Evolutionary conservation across 2,329 filamentous ascomycete genomes (phyloP), one percentile per base, ranked within the genome.

Genomic region (Exophiala calicioides): DNA sequence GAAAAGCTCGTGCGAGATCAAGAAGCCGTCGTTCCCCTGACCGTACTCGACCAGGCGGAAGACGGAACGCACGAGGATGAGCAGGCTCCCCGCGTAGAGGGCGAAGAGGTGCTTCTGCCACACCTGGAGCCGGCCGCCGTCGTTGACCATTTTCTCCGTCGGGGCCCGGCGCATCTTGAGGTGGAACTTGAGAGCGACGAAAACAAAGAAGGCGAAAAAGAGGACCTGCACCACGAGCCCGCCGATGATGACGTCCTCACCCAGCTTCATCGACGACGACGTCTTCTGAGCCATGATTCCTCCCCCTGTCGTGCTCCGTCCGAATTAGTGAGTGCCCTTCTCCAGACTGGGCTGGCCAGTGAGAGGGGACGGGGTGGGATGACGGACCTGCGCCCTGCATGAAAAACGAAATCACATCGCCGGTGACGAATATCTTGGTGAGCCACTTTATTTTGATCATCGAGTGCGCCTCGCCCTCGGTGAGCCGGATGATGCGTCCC

Each of bases 151-250:
- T 7, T 31, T 32, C 3, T 29, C n/a, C 3, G 45, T 41, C 4
- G 50, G 50, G 10, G 12, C 16, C 6, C 12, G 31, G 35, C 13
- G 23, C 30, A 49, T 36, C 2, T 40, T 40, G 5, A 20, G 3
- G 27, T 49, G 20, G 13, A 52, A 45, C 3, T 30, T 23, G 8
- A 48, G 4, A 16, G 78, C 70, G 1, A 84, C 66, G 2, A 65
- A 27, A n/a, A 77, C 21, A 56, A 84, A 82, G 24, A 73, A 60
- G 4, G 60, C 44, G 13, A 79, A 68, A 21, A 82, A 74, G 10
- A 71, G 65, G 19, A 82, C 62, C 57, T 84, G 81, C 8, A 83
- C 52, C 12, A 58, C 62, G 20, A 67, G 61, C 5, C 65, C 65
- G 8, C 50, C 65, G 57, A 65, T 62, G 36, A 61, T 79, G 47